Evolutionary conservation across 805 yeast species (phyloP).

Genomic region (Kluyveromyces aestuarii): DNA sequence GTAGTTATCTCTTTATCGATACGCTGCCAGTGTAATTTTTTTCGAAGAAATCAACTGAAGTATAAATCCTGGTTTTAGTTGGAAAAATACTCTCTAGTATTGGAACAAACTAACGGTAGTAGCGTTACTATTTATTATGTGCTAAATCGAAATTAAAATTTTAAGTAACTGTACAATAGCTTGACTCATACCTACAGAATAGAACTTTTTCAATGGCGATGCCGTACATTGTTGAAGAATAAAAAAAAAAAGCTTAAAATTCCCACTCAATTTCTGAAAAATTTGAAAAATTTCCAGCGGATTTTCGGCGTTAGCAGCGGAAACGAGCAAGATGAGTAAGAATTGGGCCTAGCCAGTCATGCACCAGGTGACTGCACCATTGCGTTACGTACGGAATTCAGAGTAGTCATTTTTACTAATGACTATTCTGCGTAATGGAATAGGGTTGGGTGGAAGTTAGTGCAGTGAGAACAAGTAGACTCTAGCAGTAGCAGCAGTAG

Average conservation of each 20-base stretch:
- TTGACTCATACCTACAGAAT: background rate
- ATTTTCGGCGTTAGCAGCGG: background rate
- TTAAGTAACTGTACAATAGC: background rate
- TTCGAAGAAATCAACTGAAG: background rate
- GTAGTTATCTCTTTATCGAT: background rate
- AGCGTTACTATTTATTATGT: background rate
- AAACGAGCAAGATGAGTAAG: background rate
- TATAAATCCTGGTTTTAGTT: no score
- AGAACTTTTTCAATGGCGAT: background rate
- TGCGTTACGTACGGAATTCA: background rate
- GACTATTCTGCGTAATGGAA: background rate
- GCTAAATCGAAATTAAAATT: background rate
- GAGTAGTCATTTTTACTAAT: background rate
- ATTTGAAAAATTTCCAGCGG: background rate
- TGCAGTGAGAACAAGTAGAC: background rate
- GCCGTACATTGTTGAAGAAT: background rate
- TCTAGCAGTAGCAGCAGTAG: background rate
- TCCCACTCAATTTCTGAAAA: constrained; percentile 2
- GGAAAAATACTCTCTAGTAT: background rate
- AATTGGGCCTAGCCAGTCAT: background rate
- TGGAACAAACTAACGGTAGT: background rate
- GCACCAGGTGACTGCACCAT: background rate
- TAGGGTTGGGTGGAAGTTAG: background rate
- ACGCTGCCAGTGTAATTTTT: background rate
- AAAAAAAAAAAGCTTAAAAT: background rate